phyloP scores from a whole-genome alignment of 2,329 filamentous ascomycete genomes.

The Botryotinia narcissicola region DNA sequence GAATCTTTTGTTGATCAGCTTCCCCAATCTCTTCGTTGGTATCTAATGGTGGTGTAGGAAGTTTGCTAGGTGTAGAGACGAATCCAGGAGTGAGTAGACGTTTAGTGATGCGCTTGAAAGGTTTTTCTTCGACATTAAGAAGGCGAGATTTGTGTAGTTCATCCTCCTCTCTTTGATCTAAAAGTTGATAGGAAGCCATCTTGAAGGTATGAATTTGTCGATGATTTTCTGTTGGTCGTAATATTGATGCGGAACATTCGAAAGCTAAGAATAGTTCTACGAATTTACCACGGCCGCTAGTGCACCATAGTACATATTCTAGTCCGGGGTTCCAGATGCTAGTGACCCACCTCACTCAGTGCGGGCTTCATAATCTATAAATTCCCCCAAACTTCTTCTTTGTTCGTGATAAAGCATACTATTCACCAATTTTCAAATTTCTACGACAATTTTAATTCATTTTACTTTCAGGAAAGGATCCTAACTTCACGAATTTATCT shows the following conservation, averaged over 20 bases:
- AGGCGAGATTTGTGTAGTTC: slow-evolving; percentile 85
- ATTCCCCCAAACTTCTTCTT: slow-evolving; percentile 11
- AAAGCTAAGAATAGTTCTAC: background rate
- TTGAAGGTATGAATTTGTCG: slow-evolving; percentile 22
- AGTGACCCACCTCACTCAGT: background rate
- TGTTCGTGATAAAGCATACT: background rate
- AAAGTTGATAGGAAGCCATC: slow-evolving; percentile 61
- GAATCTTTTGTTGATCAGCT: slow-evolving; percentile 48
- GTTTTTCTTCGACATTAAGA: slow-evolving; percentile 86
- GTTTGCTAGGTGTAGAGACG: slow-evolving; percentile 53
- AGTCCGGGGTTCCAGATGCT: slow-evolving; percentile 5
- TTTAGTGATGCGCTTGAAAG: slow-evolving; percentile 85
- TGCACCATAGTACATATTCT: background rate
- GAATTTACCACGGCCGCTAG: slow-evolving; percentile 17
- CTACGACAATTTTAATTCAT: background rate
- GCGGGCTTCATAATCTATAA: slow-evolving; percentile 8
- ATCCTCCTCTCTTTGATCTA: slow-evolving; percentile 75
- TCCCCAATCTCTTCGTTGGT: slow-evolving; percentile 41
- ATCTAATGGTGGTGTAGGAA: slow-evolving; percentile 67
- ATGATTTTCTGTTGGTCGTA: background rate
- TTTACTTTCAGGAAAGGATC: background rate
- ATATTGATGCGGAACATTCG: background rate
- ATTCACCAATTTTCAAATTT: background rate
- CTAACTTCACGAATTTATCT: background rate
- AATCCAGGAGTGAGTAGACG: slow-evolving; percentile 70